A percentile compares a stretch with the other conserved stretches of the same genome.
These are phyloP conservation scores for Botrytis deweyae DNA, from an alignment of 2,329 filamentous ascomycete species.

Conservation along the genomic window DNA sequence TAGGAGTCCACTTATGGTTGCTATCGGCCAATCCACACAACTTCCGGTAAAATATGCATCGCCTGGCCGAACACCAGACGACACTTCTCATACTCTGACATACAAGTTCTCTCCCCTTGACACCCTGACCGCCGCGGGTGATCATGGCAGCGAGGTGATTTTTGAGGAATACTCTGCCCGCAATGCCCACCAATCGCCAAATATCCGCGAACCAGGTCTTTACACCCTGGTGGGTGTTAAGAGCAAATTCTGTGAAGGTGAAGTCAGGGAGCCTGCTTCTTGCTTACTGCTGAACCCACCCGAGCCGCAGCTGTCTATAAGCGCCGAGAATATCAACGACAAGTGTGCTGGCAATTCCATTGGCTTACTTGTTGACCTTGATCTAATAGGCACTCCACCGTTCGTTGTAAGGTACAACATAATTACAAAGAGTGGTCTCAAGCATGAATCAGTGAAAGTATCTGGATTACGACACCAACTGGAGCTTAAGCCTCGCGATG, in stretches of 20 bases:
- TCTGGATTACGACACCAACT: conserved; percentile 78
- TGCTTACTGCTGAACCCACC: conserved; percentile 89
- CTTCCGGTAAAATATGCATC: conserved; percentile 72
- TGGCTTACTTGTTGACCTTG: conserved; percentile 82
- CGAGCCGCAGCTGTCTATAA: conserved; percentile 74
- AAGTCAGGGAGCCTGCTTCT: conserved; percentile 90
- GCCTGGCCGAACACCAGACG: conserved; percentile 56
- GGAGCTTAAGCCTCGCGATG: conserved; percentile 75
- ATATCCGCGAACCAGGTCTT: conserved; percentile 74
- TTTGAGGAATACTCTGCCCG: conserved; percentile 60
- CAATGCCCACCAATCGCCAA: conserved; percentile 60
- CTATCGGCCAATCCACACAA: conserved; percentile 65
- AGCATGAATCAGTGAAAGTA: conserved; percentile 49
- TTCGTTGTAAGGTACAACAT: conserved; percentile 81
- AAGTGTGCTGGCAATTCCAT: conserved; percentile 94
- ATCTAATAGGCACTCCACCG: conserved; percentile 88
- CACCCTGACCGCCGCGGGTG: conserved; percentile 66
- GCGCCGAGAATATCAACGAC: conserved; percentile 80
- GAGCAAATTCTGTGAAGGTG: conserved; percentile 79
- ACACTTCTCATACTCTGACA: conserved; percentile 68
- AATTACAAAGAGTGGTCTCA: conserved; percentile 56
- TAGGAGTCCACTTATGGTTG: conserved; percentile 77
- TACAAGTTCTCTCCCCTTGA: conserved; percentile 81
- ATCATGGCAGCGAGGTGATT: conserved; percentile 61
- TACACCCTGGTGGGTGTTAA: conserved; percentile 81